Evolutionary conservation across 371 early-diverging fungal species (phyloP), one percentile per base, ranked within the genome.

Genomic region (Conidiobolus incongruus): DNA sequence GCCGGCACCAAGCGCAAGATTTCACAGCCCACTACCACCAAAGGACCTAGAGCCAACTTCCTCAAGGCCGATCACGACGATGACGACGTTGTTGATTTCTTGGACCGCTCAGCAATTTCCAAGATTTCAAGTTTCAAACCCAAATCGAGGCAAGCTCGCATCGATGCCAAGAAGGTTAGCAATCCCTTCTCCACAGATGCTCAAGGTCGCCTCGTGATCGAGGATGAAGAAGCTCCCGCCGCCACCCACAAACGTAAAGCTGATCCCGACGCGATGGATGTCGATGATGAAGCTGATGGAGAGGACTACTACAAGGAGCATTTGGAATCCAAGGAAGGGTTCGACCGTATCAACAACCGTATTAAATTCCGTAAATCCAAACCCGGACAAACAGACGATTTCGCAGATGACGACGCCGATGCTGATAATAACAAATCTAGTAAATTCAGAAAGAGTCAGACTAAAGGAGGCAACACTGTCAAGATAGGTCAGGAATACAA

Each of bases 301-400:
- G 81, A 74, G 39, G 77, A 89, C 62, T 78, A 77, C 53, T 93
- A 92, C 62, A 57, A 75, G 52, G 72, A 86, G 52, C 67, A 84
- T 23, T 53, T 83, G 29, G 65, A 60, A 52, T 79, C 73, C 47
- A 76, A 75, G 39, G 88, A 81, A 41, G 87, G 87, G 12, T 91
- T 77, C 60, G 72, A 66, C 35, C 84, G 91, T 51, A 73, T 75
- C 20, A 70, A 73, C 32, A 83, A 87, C 45, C 65, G 73, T 52
- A 79, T 93, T 63, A 87, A 83, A 62, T 91, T 90, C 56, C 71
- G 71, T 63, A 77, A 79, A 47, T 52, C 55, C 45, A 62, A 61
- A 44, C 54, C 59, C 30, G 56, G 54, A 7, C 61, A 58, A 37
- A 51, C 62, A 22, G 61, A 60, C 22, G 74, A 60, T 22, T 55